Evolutionary conservation across 768 basidiomycete species (phyloP).

Genomic region (Auricularia sp.): DNA sequence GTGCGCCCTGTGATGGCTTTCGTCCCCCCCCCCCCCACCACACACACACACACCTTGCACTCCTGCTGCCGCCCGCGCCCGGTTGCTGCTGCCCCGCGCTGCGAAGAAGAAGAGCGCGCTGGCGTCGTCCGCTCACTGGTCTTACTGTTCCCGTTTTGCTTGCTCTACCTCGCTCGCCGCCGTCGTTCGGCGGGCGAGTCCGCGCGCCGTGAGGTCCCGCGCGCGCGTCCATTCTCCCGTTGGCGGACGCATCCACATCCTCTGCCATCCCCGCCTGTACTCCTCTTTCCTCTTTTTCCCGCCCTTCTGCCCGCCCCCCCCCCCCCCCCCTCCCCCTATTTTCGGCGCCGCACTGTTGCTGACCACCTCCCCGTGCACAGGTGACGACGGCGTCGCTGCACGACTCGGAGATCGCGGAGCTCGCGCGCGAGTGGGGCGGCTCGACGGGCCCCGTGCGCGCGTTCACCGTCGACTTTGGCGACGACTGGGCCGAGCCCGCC

Average conservation of each 20-base stretch:
- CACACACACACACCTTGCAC: too few relatives aligned
- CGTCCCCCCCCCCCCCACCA: too few relatives aligned
- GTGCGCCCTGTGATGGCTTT: too few relatives aligned
- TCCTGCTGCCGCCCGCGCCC: too few relatives aligned
- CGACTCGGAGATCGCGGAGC: not conserved
- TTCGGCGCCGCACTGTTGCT: not conserved
- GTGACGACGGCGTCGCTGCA: not conserved
- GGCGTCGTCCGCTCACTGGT: too few relatives aligned
- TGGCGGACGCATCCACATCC: not conserved
- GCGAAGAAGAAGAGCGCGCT: too few relatives aligned
- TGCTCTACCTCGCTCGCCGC: too few relatives aligned
- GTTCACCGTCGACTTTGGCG: conserved; percentile 2
- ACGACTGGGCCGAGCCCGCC: not conserved
- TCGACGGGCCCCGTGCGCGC: not conserved
- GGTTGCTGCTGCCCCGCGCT: too few relatives aligned
- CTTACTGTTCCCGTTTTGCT: too few relatives aligned
- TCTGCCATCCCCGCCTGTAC: not conserved
- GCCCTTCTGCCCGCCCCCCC: too few relatives aligned
- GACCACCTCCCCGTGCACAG: not conserved
- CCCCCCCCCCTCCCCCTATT: not conserved
- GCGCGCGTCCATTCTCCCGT: not conserved
- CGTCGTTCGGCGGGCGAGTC: not conserved
- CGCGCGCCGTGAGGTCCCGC: not conserved
- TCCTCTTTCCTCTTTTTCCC: too few relatives aligned
- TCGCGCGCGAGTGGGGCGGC: conserved; percentile 1